Evolutionary conservation across 768 basidiomycete genomes (phyloP).

Genomic region (Suillus variegatus): DNA sequence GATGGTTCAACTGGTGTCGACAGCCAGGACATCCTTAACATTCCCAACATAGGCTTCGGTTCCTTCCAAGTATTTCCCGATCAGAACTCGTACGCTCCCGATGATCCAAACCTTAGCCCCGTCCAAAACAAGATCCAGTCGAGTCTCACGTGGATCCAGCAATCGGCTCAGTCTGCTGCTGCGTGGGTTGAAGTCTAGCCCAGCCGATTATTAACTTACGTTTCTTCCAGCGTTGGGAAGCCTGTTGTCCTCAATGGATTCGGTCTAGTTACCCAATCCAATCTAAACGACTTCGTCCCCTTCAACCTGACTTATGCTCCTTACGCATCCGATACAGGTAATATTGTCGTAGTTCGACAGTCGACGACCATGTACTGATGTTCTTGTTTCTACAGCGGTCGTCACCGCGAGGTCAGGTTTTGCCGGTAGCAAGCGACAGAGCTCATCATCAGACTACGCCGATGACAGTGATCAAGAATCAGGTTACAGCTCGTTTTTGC

Average conservation of each 20-base stretch:
- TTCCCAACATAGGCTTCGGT: constrained; percentile 56
- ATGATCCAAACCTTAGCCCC: constrained; percentile 48
- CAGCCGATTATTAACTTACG: constrained; percentile 5
- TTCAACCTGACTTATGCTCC: constrained; percentile 55
- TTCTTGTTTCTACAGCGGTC: constrained; percentile 15
- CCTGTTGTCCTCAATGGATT: constrained; percentile 56
- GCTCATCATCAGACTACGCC: constrained; percentile 38
- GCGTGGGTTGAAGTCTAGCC: constrained; percentile 37
- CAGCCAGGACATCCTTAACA: constrained; percentile 60
- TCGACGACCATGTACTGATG: constrained; percentile 3
- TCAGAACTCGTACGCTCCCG: constrained; percentile 53
- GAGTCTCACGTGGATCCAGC: constrained; percentile 57
- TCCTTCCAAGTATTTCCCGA: constrained; percentile 74
- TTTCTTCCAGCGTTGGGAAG: constrained; percentile 49
- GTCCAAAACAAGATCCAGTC: constrained; percentile 54
- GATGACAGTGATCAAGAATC: constrained; percentile 54
- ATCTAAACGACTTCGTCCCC: constrained; percentile 55
- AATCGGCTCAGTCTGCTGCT: constrained; percentile 44
- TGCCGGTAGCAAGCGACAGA: constrained; percentile 10
- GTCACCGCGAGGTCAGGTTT: too few species aligned
- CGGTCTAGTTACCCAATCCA: constrained; percentile 62
- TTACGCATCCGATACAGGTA: constrained; percentile 38
- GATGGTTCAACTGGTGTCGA: constrained; percentile 71
- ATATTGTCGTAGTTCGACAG: neutral
- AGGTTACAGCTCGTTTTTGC: constrained; percentile 56